Percentiles rank a stretch among this genome's conserved stretches.
phyloP scores from a whole-genome alignment of 2,329 filamentous ascomycete genomes.

The Seiridium unicorne region DNA sequence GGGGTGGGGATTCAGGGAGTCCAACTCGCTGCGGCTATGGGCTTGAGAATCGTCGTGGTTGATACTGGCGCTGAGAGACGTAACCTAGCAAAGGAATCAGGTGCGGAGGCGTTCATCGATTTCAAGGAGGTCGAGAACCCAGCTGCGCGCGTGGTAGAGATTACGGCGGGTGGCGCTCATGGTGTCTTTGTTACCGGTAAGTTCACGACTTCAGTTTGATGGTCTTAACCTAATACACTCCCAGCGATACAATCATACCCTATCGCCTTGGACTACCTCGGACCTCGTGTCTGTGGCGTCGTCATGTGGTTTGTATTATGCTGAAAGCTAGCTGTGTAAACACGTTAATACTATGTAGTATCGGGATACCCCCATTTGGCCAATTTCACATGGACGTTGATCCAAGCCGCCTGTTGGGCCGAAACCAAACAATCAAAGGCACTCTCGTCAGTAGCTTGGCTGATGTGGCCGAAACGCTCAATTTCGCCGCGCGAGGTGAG shows the following conservation, averaged over 20 bases:
- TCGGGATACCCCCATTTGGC: constrained; percentile 12
- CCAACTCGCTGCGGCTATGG: constrained; percentile 53
- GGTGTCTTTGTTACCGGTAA: constrained; percentile 13
- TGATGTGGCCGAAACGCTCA: constrained; percentile 12
- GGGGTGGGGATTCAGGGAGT: constrained; percentile 58
- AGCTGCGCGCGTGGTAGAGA: constrained; percentile 8
- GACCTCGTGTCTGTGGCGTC: constrained; percentile 3
- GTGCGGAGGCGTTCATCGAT: constrained; percentile 56
- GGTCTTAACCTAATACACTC: not conserved
- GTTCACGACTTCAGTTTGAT: not conserved
- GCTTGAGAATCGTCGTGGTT: constrained; percentile 53
- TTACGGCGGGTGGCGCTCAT: constrained; percentile 13
- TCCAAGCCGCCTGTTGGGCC: constrained; percentile 7
- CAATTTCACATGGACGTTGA: constrained; percentile 12
- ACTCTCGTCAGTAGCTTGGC: constrained; percentile 11
- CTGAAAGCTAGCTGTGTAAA: not conserved
- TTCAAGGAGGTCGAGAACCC: constrained; percentile 38
- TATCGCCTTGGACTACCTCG: constrained; percentile 12
- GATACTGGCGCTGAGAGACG: constrained; percentile 49
- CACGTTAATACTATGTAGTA: constrained; percentile 4
- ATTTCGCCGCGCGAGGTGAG: constrained; percentile 13
- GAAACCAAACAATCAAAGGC: constrained; percentile 12
- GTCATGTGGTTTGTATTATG: constrained; percentile 12
- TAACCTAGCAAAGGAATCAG: constrained; percentile 43
- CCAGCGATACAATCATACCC: constrained; percentile 14